phyloP scores from a whole-genome alignment of 1,284 basidiomycete genomes.

The Cutaneotrichosporon mucoides region DNA sequence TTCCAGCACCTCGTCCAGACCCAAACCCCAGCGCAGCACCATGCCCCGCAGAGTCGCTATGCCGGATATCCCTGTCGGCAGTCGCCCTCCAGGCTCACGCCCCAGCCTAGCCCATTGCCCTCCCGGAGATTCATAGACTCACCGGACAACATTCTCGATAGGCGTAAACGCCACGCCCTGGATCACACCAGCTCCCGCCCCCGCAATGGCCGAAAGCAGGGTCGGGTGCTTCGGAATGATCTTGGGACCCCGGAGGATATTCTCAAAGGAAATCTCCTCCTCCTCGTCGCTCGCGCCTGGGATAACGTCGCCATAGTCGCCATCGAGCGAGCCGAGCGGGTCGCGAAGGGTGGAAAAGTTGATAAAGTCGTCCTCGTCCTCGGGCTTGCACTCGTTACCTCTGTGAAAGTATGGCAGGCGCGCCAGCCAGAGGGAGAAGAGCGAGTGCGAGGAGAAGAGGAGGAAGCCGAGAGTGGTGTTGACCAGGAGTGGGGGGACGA shows the following conservation, averaged over 20 bases:
- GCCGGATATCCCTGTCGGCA: too few species aligned
- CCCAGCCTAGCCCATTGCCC: too few species aligned
- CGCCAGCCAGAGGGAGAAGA: conserved; percentile 42
- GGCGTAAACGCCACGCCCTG: conserved; percentile 48
- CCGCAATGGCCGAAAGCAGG: conserved; percentile 41
- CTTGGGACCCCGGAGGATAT: conserved; percentile 36
- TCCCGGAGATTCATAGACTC: too few species aligned
- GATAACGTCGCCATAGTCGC: conserved; percentile 13
- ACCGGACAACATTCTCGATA: conserved; percentile 47
- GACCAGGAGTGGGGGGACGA: conserved; percentile 44
- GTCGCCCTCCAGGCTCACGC: too few species aligned
- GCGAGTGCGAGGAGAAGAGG: conserved; percentile 47
- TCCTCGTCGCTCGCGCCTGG: conserved; percentile 19
- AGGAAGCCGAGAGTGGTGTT: conserved; percentile 48
- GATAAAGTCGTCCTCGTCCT: conserved; percentile 9
- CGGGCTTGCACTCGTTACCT: conserved; percentile 3
- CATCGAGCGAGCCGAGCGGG: conserved; percentile 14
- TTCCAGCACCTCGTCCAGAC: too few species aligned
- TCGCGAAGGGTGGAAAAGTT: conserved; percentile 10
- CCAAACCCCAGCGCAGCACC: too few species aligned
- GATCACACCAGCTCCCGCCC: conserved; percentile 42
- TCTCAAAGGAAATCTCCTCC: conserved; percentile 40
- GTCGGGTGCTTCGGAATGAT: conserved; percentile 45
- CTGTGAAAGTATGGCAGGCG: conserved; percentile 41
- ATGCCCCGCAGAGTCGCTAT: too few species aligned